Percentiles rank a stretch among this genome's conserved stretches.
phyloP scores from a whole-genome alignment of 164 flowering plant genomes.

The Nymphaea thermarum region DNA sequence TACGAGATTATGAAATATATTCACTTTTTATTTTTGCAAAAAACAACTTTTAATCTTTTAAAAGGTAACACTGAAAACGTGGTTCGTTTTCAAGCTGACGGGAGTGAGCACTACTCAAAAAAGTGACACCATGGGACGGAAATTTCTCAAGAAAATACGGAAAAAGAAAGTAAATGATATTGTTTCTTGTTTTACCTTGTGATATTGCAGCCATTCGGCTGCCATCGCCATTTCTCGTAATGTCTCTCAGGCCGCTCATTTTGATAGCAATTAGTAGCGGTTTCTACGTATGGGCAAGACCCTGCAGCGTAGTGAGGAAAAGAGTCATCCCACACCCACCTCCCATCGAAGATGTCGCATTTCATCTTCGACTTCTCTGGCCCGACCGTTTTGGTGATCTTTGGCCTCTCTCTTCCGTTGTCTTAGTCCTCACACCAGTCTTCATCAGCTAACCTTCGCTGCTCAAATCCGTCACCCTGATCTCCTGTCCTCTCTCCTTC shows the following conservation, averaged over 20 bases:
- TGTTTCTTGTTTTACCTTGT: slow-evolving; percentile 44
- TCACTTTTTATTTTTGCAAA: no score
- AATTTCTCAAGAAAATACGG: no score
- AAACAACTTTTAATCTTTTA: no score
- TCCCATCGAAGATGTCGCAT: slow-evolving; percentile 75
- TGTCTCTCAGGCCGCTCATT: slow-evolving; percentile 75
- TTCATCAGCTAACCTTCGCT: neutral
- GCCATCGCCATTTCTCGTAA: slow-evolving; percentile 62
- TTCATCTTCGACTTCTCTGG: no score
- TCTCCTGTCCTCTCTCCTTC: no score
- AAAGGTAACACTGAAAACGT: no score
- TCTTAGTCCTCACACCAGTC: neutral
- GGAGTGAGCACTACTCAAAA: no score
- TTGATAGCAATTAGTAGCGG: slow-evolving; percentile 57
- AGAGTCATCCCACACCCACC: slow-evolving; percentile 69
- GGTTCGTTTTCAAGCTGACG: no score
- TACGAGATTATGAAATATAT: no score
- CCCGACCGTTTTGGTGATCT: neutral
- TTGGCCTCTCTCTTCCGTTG: slow-evolving; percentile 43
- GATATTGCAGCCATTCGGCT: slow-evolving; percentile 66
- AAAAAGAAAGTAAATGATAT: no score
- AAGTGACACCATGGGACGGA: no score
- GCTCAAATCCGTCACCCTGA: no score
- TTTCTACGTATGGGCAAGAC: slow-evolving; percentile 71
- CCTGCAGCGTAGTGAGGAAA: slow-evolving; percentile 66